Conservation (phyloP, 179 eudicot species). For the Dionaea muscipula region DNA sequence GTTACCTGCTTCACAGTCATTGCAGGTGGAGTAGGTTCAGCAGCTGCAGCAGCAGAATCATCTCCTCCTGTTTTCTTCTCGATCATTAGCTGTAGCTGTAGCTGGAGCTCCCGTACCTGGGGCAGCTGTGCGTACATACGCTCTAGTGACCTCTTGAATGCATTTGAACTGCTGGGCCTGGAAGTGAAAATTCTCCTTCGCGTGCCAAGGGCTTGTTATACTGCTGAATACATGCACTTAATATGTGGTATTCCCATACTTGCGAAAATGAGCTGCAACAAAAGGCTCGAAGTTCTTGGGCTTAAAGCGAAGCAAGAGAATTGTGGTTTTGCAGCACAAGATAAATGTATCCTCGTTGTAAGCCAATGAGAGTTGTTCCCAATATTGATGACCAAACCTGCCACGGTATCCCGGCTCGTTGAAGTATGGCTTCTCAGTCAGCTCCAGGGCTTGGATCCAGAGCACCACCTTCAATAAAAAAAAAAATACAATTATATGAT, state of each 20-base stretch:
- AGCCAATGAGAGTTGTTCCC: conserved; percentile 17
- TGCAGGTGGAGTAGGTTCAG: no score
- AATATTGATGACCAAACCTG: conserved; percentile 3
- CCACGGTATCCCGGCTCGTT: conserved; percentile 40
- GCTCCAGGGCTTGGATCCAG: conserved; percentile 67
- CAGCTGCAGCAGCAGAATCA: no score
- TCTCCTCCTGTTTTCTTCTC: no score
- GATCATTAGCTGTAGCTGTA: no score
- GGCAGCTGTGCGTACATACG: no score
- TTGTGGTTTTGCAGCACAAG: conserved; percentile 42
- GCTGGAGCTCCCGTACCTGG: no score
- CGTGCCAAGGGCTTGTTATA: no score
- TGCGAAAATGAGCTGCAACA: conserved; percentile 31
- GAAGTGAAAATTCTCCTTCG: no score
- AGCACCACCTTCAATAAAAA: conserved; percentile 51
- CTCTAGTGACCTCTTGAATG: no score
- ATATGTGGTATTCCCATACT: conserved; percentile 19
- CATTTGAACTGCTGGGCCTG: no score
- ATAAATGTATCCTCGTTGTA: conserved; percentile 43
- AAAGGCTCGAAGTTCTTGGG: conserved; percentile 39
- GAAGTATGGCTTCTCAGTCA: conserved; percentile 52
- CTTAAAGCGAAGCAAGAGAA: conserved; percentile 23
- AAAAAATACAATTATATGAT: no score
- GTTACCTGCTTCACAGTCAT: no score
- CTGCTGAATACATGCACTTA: conserved; percentile 22